Conservation (phyloP, 2,329 filamentous ascomycete species). For the Xylaria sp. region DNA sequence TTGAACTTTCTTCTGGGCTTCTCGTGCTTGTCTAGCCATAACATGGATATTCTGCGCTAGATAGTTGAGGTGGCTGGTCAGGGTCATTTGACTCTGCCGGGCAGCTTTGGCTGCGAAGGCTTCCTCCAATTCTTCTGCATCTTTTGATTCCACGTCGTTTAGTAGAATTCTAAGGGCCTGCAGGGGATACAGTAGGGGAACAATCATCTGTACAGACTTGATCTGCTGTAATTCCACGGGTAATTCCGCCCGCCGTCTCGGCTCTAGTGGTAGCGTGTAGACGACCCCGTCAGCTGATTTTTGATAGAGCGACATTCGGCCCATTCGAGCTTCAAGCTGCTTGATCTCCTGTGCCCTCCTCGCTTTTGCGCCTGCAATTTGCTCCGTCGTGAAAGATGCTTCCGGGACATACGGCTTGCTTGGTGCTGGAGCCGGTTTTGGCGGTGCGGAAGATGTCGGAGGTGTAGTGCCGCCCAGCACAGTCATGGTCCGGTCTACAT, state of each 20-base stretch:
- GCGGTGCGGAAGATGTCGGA: constrained; percentile 3
- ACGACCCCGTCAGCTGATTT: constrained; percentile 70
- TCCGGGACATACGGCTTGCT: constrained; percentile 44
- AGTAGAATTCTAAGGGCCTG: constrained; percentile 68
- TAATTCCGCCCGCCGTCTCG: constrained; percentile 61
- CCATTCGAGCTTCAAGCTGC: constrained; percentile 76
- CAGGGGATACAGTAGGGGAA: constrained; percentile 73
- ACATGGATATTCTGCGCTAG: constrained; percentile 70
- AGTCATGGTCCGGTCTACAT: constrained; percentile 38
- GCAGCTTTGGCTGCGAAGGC: constrained; percentile 63
- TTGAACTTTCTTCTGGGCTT: constrained; percentile 21
- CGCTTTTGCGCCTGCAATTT: constrained; percentile 64
- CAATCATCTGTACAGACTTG: constrained; percentile 66
- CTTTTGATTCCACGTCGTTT: constrained; percentile 61
- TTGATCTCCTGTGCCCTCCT: constrained; percentile 67
- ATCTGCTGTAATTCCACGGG: constrained; percentile 63
- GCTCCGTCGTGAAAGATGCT: constrained; percentile 57
- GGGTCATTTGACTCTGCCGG: constrained; percentile 60
- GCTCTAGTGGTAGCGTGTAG: constrained; percentile 72
- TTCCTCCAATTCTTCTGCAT: constrained; percentile 65
- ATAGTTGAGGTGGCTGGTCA: constrained; percentile 77
- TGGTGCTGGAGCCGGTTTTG: constrained; percentile 20
- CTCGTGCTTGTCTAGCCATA: constrained; percentile 60
- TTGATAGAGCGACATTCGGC: constrained; percentile 66
- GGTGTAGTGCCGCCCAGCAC: constrained; percentile 18